Conservation (phyloP, 306 rosid genomes). For the apple (Malus domestica) region ASM211411v1 NC_041805.1:32987001-32987500, state of each 20-base stretch:
- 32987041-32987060: not conserved
- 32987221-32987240: not conserved
- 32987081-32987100: not conserved
- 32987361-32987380: not conserved
- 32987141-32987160: no score
- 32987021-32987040: not conserved
- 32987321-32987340: no score
- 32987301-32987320: not conserved
- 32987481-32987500: no score
- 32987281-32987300: not conserved
- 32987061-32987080: not conserved
- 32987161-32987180: no score
- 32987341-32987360: not conserved
- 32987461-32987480: no score
- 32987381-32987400: not conserved
- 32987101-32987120: not conserved
- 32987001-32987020: no score
- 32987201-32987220: no score
- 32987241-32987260: not conserved
- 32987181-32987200: no score
- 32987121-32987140: no score
- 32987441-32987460: no score
- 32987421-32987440: no score
- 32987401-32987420: not conserved
- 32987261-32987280: not conserved